These are phyloP conservation scores for Zygnema circumcarinatum DNA, from an alignment of 139 green algal genomes.

Conservation along the genomic window DNA sequence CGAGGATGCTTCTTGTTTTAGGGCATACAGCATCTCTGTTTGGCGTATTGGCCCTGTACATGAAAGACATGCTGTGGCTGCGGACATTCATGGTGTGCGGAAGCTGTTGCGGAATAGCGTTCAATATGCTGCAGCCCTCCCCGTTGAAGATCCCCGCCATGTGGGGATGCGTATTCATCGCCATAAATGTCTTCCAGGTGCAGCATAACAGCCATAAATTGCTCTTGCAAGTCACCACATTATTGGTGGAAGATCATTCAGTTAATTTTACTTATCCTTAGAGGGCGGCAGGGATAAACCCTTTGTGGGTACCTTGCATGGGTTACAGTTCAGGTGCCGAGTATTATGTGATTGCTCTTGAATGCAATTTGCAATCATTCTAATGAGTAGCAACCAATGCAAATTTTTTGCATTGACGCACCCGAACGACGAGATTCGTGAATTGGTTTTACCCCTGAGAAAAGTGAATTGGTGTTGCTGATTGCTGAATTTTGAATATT, in stretches of 20 bases:
- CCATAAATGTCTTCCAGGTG: conserved; percentile 38
- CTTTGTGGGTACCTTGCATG: too few species aligned
- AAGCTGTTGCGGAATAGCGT: conserved; percentile 34
- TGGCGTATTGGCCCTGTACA: conserved; percentile 45
- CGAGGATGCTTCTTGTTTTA: conserved; percentile 32
- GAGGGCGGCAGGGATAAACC: not conserved
- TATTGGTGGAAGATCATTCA: not conserved
- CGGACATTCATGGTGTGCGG: conserved; percentile 51
- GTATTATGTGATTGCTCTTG: too few species aligned
- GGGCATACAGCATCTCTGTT: conserved; percentile 41
- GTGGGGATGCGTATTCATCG: conserved; percentile 52
- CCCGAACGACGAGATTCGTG: too few species aligned
- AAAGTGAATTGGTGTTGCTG: too few species aligned
- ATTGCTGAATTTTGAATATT: too few species aligned
- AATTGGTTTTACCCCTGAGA: too few species aligned
- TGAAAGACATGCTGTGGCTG: conserved; percentile 55
- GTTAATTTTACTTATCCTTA: not conserved
- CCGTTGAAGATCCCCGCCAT: conserved; percentile 41
- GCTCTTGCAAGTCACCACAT: not conserved
- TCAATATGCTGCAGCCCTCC: conserved; percentile 44
- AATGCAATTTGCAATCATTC: too few species aligned
- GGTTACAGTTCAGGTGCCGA: too few species aligned
- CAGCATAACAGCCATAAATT: not conserved
- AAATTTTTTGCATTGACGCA: too few species aligned
- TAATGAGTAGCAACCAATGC: too few species aligned